These are phyloP conservation scores for Verruconis gallopava DNA, from an alignment of 2,329 filamentous ascomycete genomes.

Conservation along the genomic window DNA sequence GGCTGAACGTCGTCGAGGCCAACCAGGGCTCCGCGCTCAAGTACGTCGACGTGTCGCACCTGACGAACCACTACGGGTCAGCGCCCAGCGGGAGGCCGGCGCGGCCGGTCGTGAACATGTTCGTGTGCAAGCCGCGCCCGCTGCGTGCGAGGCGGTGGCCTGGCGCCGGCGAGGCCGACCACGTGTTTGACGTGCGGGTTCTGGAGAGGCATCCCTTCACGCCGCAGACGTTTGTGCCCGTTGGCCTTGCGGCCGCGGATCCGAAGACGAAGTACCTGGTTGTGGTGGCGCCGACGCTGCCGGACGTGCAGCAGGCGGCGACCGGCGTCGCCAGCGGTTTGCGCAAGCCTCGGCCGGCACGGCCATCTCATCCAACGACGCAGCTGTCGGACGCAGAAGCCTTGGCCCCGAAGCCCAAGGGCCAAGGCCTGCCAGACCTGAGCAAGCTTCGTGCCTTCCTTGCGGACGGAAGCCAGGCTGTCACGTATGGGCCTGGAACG, in stretches of 20 bases:
- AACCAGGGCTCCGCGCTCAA: constrained; percentile 89
- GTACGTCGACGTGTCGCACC: constrained; percentile 65
- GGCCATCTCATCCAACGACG: background rate
- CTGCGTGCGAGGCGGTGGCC: constrained; percentile 56
- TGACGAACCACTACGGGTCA: constrained; percentile 57
- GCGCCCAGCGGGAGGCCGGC: constrained; percentile 46
- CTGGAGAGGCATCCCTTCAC: constrained; percentile 91
- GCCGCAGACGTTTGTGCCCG: constrained; percentile 80
- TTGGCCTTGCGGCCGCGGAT: constrained; percentile 43
- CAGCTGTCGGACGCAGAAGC: background rate
- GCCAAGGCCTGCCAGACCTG: constrained; percentile 58
- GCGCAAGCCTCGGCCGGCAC: background rate
- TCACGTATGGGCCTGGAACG: constrained; percentile 83
- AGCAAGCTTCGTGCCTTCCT: constrained; percentile 60
- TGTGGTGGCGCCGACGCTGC: constrained; percentile 64
- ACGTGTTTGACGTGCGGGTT: constrained; percentile 52
- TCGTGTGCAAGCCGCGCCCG: constrained; percentile 62
- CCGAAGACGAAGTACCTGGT: constrained; percentile 55
- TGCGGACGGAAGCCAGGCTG: constrained; percentile 63
- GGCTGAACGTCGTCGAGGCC: constrained; percentile 36
- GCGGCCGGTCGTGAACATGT: constrained; percentile 68
- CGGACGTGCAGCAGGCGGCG: background rate
- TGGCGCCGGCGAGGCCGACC: constrained; percentile 21
- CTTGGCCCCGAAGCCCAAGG: constrained; percentile 25
- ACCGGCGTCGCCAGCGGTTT: constrained; percentile 8